phyloP scores from a whole-genome alignment of 768 basidiomycete species.

The Pleurotus pulmonarius region DNA sequence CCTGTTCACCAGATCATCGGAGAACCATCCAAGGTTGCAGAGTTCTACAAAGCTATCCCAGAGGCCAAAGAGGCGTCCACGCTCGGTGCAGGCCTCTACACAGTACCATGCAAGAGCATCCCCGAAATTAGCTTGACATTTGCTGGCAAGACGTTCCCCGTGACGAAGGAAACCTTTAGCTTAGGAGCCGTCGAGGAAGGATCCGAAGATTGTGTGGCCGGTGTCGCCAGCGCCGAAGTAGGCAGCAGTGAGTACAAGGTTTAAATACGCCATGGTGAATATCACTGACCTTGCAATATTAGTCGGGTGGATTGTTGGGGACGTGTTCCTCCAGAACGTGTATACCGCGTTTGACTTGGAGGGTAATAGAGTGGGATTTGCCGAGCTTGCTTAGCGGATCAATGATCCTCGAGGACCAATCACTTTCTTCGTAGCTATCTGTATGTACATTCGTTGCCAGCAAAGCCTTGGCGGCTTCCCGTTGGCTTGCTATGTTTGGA shows the following conservation, averaged over 20 bases:
- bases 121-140: conserved; percentile 32
- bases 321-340: conserved; percentile 41
- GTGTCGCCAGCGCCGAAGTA: conserved; percentile 16
- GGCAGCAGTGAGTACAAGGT: background rate
- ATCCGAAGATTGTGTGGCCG: conserved; percentile 54
- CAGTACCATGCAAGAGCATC: conserved; percentile 24
- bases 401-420: background rate
- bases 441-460: too few species aligned
- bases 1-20: background rate
- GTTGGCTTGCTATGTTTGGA: too few species aligned
- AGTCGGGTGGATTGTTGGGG: conserved; percentile 37
- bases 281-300: too few species aligned
- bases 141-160: conserved; percentile 33
- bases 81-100: background rate
- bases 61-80: background rate
- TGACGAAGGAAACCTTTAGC: conserved; percentile 40
- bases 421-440: too few species aligned
- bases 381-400: background rate
- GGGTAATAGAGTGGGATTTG: background rate
- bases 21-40: background rate
- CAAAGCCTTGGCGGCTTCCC: too few species aligned
- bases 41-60: conserved; percentile 3
- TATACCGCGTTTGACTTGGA: conserved; percentile 26
- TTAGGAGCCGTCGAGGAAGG: conserved; percentile 39
- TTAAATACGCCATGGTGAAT: too few species aligned